These are phyloP conservation scores for Bjerkandera adusta DNA, from an alignment of 1,284 basidiomycete genomes.

Conservation along the genomic window DNA sequence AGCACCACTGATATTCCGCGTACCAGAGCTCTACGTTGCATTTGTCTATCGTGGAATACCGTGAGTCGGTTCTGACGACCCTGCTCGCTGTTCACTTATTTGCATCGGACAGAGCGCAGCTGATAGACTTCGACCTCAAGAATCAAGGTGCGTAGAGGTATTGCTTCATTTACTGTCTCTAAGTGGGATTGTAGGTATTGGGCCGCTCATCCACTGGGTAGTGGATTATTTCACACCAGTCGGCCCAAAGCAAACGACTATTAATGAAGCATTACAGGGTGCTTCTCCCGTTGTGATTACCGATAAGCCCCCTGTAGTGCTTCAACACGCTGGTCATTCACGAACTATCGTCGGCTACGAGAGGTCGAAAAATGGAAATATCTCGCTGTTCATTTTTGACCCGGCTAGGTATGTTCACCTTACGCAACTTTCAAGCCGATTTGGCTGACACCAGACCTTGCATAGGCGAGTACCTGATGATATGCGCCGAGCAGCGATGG, in stretches of 20 bases:
- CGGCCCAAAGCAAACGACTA: conserved; percentile 28
- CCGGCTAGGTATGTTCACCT: conserved; percentile 60
- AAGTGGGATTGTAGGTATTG: conserved; percentile 32
- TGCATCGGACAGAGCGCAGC: conserved; percentile 42
- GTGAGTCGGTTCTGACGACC: conserved; percentile 38
- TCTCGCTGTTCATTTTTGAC: conserved; percentile 75
- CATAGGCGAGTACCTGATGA: neutral
- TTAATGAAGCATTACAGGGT: conserved; percentile 46
- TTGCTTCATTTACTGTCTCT: conserved; percentile 35
- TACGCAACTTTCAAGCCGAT: neutral
- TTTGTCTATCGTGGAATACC: conserved; percentile 76
- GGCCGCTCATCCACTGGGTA: conserved; percentile 61
- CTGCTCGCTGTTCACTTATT: conserved; percentile 4
- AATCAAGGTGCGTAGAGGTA: conserved; percentile 35
- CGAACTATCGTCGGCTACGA: conserved; percentile 85
- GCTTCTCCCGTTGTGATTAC: conserved; percentile 54
- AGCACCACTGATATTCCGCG: conserved; percentile 3
- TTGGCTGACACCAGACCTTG: neutral
- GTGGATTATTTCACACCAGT: conserved; percentile 54
- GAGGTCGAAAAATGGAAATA: conserved; percentile 49
- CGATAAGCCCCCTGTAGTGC: conserved; percentile 71
- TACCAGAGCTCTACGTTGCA: conserved; percentile 61
- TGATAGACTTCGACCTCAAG: conserved; percentile 60
- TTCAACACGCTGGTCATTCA: conserved; percentile 83
- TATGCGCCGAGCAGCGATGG: conserved; percentile 36